phyloP scores from a whole-genome alignment of 768 basidiomycete species.

The Scleroderma citrinum region DNA sequence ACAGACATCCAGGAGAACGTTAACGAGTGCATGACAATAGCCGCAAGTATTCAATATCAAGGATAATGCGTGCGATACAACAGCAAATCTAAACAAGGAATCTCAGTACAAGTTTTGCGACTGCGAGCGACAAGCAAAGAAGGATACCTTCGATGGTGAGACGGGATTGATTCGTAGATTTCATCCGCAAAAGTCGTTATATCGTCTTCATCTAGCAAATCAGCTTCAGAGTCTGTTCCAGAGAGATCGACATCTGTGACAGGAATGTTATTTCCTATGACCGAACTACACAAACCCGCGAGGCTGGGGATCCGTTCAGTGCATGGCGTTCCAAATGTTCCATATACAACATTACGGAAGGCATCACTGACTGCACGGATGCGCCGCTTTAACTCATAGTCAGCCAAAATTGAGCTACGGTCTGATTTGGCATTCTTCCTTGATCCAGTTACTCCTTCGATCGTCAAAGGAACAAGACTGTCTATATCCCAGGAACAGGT shows the following conservation, averaged over 20 bases:
- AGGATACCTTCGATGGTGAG: conserved; percentile 44
- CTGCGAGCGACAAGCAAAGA: conserved; percentile 6
- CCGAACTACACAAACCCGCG: conserved; percentile 40
- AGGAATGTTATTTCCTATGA: conserved; percentile 44
- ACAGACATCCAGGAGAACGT: conserved; percentile 45
- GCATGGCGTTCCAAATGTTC: conserved; percentile 21
- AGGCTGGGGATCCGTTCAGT: conserved; percentile 30
- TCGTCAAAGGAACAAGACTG: conserved; percentile 27
- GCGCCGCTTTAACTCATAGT: conserved; percentile 39
- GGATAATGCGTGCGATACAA: conserved; percentile 48
- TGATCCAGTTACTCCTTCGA: conserved; percentile 35
- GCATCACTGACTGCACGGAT: conserved; percentile 52
- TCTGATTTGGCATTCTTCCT: conserved; percentile 31
- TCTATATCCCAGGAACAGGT: conserved; percentile 14
- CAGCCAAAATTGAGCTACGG: conserved; percentile 25
- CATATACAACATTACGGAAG: conserved; percentile 46
- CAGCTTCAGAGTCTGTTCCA: conserved; percentile 17
- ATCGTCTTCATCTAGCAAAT: conserved; percentile 19
- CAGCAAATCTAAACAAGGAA: conserved; percentile 33
- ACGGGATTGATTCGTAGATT: conserved; percentile 49
- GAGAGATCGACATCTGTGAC: conserved; percentile 9
- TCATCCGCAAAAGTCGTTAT: conserved; percentile 25
- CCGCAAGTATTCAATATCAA: conserved; percentile 41
- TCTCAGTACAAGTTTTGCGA: conserved; percentile 3
- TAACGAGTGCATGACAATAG: conserved; percentile 44